Evolutionary conservation across 768 basidiomycete genomes (phyloP).

Genomic region (Lactarius indigo): DNA sequence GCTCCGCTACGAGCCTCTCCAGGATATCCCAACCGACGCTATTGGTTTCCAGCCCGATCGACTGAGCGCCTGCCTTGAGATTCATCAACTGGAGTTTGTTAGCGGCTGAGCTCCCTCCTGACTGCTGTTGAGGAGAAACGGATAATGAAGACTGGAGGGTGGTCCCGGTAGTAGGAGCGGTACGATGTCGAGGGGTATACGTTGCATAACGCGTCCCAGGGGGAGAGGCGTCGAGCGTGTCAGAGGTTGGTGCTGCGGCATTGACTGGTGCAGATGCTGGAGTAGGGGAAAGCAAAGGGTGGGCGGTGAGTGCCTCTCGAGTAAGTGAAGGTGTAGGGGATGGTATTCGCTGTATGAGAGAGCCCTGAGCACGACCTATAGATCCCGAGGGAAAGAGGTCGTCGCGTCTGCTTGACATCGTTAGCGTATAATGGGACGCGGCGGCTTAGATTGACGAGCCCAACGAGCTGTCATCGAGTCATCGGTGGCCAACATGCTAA

Average conservation of each 20-base stretch:
- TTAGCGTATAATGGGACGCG: conserved; percentile 22
- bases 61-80: conserved; percentile 69
- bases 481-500: background rate
- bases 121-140: conserved; percentile 40
- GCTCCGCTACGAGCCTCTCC: conserved; percentile 59
- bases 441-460: background rate
- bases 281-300: conserved; percentile 58
- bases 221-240: conserved; percentile 20
- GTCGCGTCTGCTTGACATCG: conserved; percentile 39
- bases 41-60: conserved; percentile 57
- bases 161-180: conserved; percentile 43
- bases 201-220: conserved; percentile 58
- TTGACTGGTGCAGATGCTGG: conserved; percentile 32
- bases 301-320: conserved; percentile 55
- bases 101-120: conserved; percentile 53
- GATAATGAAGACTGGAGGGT: conserved; percentile 40
- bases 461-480: background rate
- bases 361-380: conserved; percentile 49
- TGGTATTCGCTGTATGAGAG: conserved; percentile 39
- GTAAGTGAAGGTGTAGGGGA: conserved; percentile 32
- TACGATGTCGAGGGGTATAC: conserved; percentile 72
- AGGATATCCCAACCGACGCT: conserved; percentile 76
- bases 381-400: conserved; percentile 49
- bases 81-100: conserved; percentile 68
- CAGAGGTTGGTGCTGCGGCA: conserved; percentile 21